A percentile compares a stretch with the other conserved stretches of the same genome.
These are phyloP conservation scores for Schwanniomyces sp. DNA, from an alignment of 805 yeast species.

Conservation along the genomic window DNA sequence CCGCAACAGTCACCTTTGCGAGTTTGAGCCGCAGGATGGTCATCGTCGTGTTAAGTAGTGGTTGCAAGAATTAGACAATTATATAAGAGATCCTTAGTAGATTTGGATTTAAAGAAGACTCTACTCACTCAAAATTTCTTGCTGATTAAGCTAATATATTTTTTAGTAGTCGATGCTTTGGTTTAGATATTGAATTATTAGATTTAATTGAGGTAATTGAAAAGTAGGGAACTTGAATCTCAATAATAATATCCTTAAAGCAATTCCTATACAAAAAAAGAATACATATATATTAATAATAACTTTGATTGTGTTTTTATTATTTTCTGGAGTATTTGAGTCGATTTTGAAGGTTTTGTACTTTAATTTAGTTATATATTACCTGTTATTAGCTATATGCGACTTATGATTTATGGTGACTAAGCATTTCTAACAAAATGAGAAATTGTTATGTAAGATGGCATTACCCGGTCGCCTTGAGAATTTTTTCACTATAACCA, in stretches of 20 bases:
- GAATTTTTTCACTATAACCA: slow-evolving; percentile 2
- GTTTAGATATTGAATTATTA: too few relatives aligned
- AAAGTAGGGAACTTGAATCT: too few relatives aligned
- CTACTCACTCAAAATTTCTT: too few relatives aligned
- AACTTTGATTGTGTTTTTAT: too few relatives aligned
- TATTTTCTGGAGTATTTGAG: not conserved
- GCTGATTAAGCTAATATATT: too few relatives aligned
- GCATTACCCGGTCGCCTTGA: slow-evolving; percentile 3
- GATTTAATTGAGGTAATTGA: too few relatives aligned
- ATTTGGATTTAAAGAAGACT: too few relatives aligned
- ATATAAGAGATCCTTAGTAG: too few relatives aligned
- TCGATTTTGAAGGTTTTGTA: not conserved
- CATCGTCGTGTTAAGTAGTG: slow-evolving; percentile 13
- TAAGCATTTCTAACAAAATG: slow-evolving; percentile 1
- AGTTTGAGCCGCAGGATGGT: slow-evolving; percentile 26
- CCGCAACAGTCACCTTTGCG: not conserved
- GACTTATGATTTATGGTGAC: not conserved
- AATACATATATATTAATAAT: too few relatives aligned
- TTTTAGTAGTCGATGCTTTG: too few relatives aligned
- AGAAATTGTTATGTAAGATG: slow-evolving; percentile 1
- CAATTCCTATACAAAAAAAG: too few relatives aligned
- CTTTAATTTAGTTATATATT: not conserved
- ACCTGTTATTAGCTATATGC: slow-evolving; percentile 1
- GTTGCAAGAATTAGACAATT: not conserved
- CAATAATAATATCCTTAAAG: too few relatives aligned